Base-by-base conservation (phyloP, 1,139 yeast species). In the Taphrina betulina region DNA sequence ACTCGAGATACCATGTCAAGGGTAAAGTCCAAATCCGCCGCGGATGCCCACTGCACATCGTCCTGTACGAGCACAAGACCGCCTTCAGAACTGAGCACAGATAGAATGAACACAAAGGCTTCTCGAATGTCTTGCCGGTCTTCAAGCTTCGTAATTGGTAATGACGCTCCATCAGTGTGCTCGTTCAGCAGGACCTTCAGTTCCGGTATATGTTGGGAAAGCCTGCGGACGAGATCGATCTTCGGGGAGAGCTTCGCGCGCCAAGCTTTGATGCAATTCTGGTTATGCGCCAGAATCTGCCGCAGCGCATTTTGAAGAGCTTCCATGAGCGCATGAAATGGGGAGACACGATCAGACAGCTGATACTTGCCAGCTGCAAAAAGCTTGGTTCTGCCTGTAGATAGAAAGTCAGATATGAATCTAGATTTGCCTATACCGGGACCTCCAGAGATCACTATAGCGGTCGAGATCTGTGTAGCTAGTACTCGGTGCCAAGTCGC, bases 11-110 rank as follows among this genome's bases (percentile, higher is more conserved):
- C 50, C 20, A 44, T 31, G n/a, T 31, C 37, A n/a, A 23, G 12
- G 7, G 33, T 5, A 8, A 44, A n/a, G 20, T 31, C 50, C 19
- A 36, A 23, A 22, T 46, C 53, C 4, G 43, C 53, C 28, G 20
- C 44, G n/a, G 14, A 20, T 3, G 43, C 43, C 53, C 53, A 46
- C 17, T 46, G 44, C 20, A 46, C 37, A 36, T 46, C 44, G 24
- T 46, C 53, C 36, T 31, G 35, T 16, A 22, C 35, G 16, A 35
- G 17, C 8, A 36, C 17, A 22, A 46, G 22, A 10, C 53, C 33
- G 16, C 35, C 28, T 8, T 24, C 42, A 4, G 14, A 17, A 3
- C 26, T 14, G 29, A 46, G 22, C 16, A 34, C 44, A 19, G 41
- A 35, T 17, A 35, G 16, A 7, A 46, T 44, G 20, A 36, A 26